Base-by-base conservation (phyloP, 2,329 filamentous ascomycete species). In the Torrubiellomyces zombiae region DNA sequence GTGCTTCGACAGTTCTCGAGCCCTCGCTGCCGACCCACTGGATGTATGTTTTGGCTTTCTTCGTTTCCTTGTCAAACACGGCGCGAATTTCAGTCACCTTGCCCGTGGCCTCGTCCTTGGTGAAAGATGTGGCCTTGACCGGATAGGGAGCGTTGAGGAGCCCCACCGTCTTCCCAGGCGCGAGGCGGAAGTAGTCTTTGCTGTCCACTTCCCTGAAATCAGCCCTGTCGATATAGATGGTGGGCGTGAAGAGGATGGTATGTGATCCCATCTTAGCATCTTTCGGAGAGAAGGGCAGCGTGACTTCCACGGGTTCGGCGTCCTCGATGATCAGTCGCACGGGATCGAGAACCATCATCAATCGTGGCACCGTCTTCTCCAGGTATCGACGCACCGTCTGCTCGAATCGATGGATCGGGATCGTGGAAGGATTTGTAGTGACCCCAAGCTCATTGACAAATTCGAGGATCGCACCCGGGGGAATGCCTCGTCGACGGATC, bases 381-480 rank as follows among this genome's bases (percentile, higher is more conserved):
- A 95, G 72, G 46, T 93, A 91, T 35, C 73, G 73, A 13, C 86
- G 73, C 31, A 95, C 71, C 0, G 71, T 74, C 44, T 86, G 73
- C 42, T 95, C 86, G 32, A 95, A 82, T n/a, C 77, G 73, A 28
- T 64, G 54, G 23, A 81, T 74, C 46, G 86, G 72, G 38, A 93
- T 92, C 34, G 79, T 71, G 4, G 76, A 78, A 26, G 70, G 68
- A 19, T 75, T 66, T 18, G 83, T 91, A 1, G 85, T 92, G 19
- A 94, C 83, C 16, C 85, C 86, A 12, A 94, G 70, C 50, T 93
- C 83, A 37, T 82, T 81, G 30, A 94, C 73, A 40, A 94, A 95
- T 27, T 80, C 75, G 29, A 93, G 67, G 31, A 94, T 78, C 2
- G 83, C 85, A 14, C 79, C 80, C 0, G 86, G 82, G 1, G 86